Percentiles rank a stretch among this genome's conserved stretches.
These are phyloP conservation scores for Sarocladium kiliense DNA, from an alignment of 2,329 filamentous ascomycete species.

Conservation along the genomic window DNA sequence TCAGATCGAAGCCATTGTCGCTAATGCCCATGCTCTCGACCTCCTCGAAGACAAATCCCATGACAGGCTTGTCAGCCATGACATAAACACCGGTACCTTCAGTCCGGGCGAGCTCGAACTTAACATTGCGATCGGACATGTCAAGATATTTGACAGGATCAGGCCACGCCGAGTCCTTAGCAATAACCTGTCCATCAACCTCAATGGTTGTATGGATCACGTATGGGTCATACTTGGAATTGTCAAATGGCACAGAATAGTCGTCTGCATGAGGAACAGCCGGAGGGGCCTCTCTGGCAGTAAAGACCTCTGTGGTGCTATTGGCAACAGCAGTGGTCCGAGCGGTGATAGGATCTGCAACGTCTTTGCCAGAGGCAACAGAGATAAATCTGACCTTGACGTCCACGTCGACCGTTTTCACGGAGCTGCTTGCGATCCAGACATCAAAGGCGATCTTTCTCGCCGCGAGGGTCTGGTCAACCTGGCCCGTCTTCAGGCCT, in stretches of 20 bases:
- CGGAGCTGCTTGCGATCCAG: constrained; percentile 35
- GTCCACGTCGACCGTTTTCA: constrained; percentile 20
- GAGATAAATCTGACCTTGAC: constrained; percentile 35
- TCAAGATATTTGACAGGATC: constrained; percentile 58
- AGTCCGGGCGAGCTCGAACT: constrained; percentile 27
- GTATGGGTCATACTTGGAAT: constrained; percentile 35
- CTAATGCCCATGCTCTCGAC: constrained; percentile 38
- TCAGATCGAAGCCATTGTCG: constrained; percentile 54
- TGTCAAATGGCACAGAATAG: constrained; percentile 21
- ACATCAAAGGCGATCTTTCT: constrained; percentile 32
- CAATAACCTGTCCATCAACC: constrained; percentile 29
- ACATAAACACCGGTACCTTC: constrained; percentile 15
- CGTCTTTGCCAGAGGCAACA: constrained; percentile 31
- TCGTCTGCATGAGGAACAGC: constrained; percentile 10
- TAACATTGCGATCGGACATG: constrained; percentile 34
- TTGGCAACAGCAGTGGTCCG: constrained; percentile 27
- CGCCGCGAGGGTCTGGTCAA: constrained; percentile 31
- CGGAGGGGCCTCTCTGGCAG: constrained; percentile 14
- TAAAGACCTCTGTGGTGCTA: constrained; percentile 31
- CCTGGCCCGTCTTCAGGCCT: constrained; percentile 28
- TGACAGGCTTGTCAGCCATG: constrained; percentile 41
- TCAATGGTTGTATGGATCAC: constrained; percentile 41
- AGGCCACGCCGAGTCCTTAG: constrained; percentile 52
- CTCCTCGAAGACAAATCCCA: constrained; percentile 51
- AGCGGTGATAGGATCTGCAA: constrained; percentile 19